phyloP scores from a whole-genome alignment of 2,329 filamentous ascomycete species.

The Chrysoporthe austroafricana region DNA sequence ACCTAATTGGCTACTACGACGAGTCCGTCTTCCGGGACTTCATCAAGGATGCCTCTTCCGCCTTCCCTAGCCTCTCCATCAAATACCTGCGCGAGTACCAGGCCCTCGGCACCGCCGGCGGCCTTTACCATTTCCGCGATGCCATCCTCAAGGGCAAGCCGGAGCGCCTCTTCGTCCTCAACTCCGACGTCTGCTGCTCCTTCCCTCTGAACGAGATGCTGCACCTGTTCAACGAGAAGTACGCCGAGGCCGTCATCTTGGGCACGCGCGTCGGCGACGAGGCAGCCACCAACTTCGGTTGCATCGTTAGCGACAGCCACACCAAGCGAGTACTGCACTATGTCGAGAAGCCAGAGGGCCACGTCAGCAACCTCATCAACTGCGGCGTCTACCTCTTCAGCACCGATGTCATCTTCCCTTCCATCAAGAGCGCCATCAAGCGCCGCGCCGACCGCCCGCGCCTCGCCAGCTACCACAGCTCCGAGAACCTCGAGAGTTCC shows the following conservation, averaged over 20 bases:
- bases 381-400: constrained; percentile 98
- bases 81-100: constrained; percentile 98
- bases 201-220: constrained; percentile 98
- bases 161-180: constrained; percentile 94
- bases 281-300: constrained; percentile 93
- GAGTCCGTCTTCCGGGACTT: constrained; percentile 97
- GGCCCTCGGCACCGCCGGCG: constrained; percentile 91
- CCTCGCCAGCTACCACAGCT: constrained; percentile 92
- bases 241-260: constrained; percentile 94
- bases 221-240: constrained; percentile 88
- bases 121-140: constrained; percentile 98
- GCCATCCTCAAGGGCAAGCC: constrained; percentile 95
- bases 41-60: constrained; percentile 85
- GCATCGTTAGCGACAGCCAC: constrained; percentile 93
- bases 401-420: constrained; percentile 94
- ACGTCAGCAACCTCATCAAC: constrained; percentile 98
- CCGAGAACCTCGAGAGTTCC: constrained; percentile 82
- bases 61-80: constrained; percentile 86
- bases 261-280: constrained; percentile 91
- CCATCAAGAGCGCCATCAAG: constrained; percentile 93
- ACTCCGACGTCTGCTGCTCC: constrained; percentile 98
- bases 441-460: constrained; percentile 89
- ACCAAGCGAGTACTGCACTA: constrained; percentile 97
- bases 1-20: constrained; percentile 98
- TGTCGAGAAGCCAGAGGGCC: constrained; percentile 97